Evolutionary conservation across 192 early-diverging fungal genomes (phyloP).

Genomic region (Radiomyces spectabilis): DNA sequence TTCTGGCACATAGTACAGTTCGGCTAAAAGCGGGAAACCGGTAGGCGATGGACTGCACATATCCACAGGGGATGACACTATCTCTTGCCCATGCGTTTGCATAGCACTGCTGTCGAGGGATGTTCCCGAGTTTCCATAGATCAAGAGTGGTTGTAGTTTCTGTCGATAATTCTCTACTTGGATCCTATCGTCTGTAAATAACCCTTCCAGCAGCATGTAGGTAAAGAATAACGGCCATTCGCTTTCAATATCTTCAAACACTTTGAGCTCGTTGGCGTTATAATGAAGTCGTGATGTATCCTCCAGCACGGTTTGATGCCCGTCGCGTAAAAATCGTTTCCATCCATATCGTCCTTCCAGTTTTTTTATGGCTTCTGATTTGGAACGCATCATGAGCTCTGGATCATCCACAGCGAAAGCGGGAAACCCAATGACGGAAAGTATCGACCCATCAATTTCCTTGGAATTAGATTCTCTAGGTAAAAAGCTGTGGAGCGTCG

Average conservation of each 20-base stretch:
- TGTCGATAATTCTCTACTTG: slow-evolving; percentile 62
- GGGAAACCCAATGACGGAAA: slow-evolving; percentile 78
- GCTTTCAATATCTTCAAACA: slow-evolving; percentile 76
- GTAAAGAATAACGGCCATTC: slow-evolving; percentile 90
- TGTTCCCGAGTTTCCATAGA: no score
- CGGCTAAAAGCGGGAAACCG: slow-evolving; percentile 35
- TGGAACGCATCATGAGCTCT: slow-evolving; percentile 49
- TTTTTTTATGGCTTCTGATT: slow-evolving; percentile 72
- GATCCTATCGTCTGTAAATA: slow-evolving; percentile 58
- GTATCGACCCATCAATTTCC: slow-evolving; percentile 75
- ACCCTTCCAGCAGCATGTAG: slow-evolving; percentile 74
- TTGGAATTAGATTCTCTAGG: slow-evolving; percentile 81
- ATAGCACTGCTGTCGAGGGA: no score
- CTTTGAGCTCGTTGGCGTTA: slow-evolving; percentile 66
- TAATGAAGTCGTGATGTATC: slow-evolving; percentile 69
- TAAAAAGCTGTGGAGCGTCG: slow-evolving; percentile 66
- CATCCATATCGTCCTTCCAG: slow-evolving; percentile 71
- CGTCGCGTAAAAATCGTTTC: slow-evolving; percentile 78
- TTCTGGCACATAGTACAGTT: slow-evolving; percentile 75
- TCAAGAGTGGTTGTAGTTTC: slow-evolving; percentile 59
- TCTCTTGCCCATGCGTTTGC: no score
- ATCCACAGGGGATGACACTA: no score
- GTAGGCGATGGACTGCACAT: no score
- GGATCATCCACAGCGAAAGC: slow-evolving; percentile 72
- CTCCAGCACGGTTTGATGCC: slow-evolving; percentile 76